A percentile compares a stretch with the other conserved stretches of the same genome.
phyloP scores from a whole-genome alignment of 2,329 filamentous ascomycete species.

The Penicillium sp. region DNA sequence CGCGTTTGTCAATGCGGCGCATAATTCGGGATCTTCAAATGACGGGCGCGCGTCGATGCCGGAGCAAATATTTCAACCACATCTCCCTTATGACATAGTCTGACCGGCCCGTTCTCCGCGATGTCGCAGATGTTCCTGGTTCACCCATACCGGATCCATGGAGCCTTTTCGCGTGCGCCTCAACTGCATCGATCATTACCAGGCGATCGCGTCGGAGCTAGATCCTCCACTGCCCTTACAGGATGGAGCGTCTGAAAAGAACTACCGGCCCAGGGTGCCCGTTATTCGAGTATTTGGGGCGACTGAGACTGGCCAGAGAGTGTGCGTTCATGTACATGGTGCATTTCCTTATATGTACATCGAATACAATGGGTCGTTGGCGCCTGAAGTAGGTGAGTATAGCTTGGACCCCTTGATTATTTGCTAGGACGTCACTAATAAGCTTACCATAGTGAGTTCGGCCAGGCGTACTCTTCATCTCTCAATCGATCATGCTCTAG shows the following conservation, averaged over 20 bases:
- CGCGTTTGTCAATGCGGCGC: conserved; percentile 1
- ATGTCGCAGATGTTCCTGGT: conserved; percentile 27
- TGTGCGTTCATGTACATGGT: conserved; percentile 93
- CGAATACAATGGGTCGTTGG: conserved; percentile 71
- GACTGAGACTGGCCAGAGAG: conserved; percentile 91
- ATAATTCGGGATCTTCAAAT: background rate
- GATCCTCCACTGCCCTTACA: conserved; percentile 74
- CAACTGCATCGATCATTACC: conserved; percentile 96
- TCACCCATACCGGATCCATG: conserved; percentile 45
- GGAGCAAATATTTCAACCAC: background rate
- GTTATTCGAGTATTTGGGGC: conserved; percentile 88
- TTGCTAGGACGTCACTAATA: conserved; percentile 15
- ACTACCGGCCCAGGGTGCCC: conserved; percentile 70
- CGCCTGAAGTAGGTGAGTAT: conserved; percentile 62
- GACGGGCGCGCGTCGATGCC: background rate
- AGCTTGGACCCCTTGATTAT: background rate
- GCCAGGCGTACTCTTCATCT: conserved; percentile 77
- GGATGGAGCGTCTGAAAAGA: conserved; percentile 56
- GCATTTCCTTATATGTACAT: conserved; percentile 95
- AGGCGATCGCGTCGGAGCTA: conserved; percentile 71
- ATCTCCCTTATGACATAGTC: conserved; percentile 3
- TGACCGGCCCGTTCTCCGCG: conserved; percentile 10
- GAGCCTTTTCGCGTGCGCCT: conserved; percentile 84
- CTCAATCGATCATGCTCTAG: conserved; percentile 86
- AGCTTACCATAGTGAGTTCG: conserved; percentile 57